Evolutionary conservation across 306 rosid genomes (phyloP), one percentile per base, ranked within the genome.

Genomic region (Ormosia emarginata): DNA sequence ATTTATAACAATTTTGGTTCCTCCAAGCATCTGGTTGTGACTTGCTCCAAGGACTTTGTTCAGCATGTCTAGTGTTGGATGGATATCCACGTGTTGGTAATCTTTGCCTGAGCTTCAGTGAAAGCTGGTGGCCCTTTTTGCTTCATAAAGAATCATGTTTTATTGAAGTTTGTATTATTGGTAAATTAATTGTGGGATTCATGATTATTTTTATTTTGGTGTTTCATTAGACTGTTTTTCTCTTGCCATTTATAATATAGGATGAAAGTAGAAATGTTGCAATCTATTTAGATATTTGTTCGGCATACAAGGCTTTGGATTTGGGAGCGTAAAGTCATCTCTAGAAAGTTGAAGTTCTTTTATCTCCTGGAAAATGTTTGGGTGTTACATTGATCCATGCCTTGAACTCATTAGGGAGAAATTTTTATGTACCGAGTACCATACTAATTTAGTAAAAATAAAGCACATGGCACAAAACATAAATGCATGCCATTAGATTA

Each of bases 81-180:
- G 86, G 77, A 67, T 80, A 34, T 34, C 34, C 73, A 12, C 5
- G 57, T 59, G 61, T 56, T 62, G 80, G 66, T 75, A 18, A 67
- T 63, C 71, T n/a, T 36, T 30, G 61, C 81, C 69, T 41, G 66
- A 82, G 74, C 82, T 78, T 74, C 47, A 69, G 79, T 62, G 59
- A 61, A 69, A 79, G 71, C 71, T 58, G 59, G 77, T 53, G 78
- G 84, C 78, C 18, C 49, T 55, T 82, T 84, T 80, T 64, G 41
- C 4, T 64, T 66, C 73, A 29, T 53, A 4, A 18, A 75, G 24
- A n/a, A 77, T 75, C 64, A 36, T 78, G 58, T 71, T 85, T 4
- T 53, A 3, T 33, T 61, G 4, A 8, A 15, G 55, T 77, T 70
- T 50, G 36, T 70, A 79, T 33, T 34, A 6, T 57, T 7, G 18